Base-by-base conservation (phyloP, 164 flowering plant species). In the Magnolia officinalis region DNA sequence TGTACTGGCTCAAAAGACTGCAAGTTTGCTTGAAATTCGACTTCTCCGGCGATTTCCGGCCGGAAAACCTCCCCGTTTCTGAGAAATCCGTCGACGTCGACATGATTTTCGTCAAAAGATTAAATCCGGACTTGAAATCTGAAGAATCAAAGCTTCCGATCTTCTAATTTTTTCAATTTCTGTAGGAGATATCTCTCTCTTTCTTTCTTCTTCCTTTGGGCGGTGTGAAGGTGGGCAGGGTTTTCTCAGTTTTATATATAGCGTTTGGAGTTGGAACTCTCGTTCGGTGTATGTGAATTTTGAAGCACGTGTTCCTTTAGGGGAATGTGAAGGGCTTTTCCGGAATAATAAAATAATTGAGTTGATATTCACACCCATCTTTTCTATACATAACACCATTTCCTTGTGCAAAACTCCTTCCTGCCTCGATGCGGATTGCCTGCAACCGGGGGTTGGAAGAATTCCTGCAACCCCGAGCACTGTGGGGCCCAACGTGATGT, bases 21-120 rank as follows among this genome's bases (percentile, higher is more conserved):
- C 95, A 92, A 2, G 86, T 92, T 80, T 82, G 89, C 1, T 88
- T 73, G 81, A 91, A 92, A 72, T 76, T 86, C 9, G 90, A 72
- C 78, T 82, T 87, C 79, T 83, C 89, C 70, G 74, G 74, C 29
- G 4, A 8, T 78, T 24, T 81, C 64, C 74, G 81, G 29, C 84
- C 88, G 50, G 77, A n/a, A 76, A 75, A 29, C 74, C 70, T 78
- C 23, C 82, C 81, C 26, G 79, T 65, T 52, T 82, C 89, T 20
- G 81, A 51, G 37, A 74, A 63, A 50, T 82, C 84, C 74, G 84
- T 50, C 51, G 84, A 74, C 58, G 63, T 81, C 51, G 88, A 75
- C 89, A 86, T 89, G 4, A 1, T 81, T 61, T 69, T 55, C 76
- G 50, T 50, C 67, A n/a, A 11, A 23, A 49, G 24, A 49, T 68